Evolutionary conservation across 306 rosid genomes (phyloP).

Genomic region (Acmispon strigosus): DNA sequence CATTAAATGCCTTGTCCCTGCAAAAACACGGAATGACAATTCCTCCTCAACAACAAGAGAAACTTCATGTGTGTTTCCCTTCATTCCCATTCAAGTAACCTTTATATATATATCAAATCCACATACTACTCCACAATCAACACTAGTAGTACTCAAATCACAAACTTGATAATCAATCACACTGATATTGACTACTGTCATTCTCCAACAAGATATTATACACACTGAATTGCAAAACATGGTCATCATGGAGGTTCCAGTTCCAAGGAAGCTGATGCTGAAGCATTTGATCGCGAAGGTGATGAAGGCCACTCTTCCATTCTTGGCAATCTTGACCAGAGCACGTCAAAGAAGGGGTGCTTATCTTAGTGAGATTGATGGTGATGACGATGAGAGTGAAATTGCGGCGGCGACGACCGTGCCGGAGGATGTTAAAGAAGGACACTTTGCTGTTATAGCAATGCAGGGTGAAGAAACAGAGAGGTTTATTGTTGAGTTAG

Average conservation of each 20-base stretch:
- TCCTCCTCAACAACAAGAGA: slow-evolving; percentile 10
- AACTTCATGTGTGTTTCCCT: slow-evolving; percentile 23
- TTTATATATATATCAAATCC: slow-evolving; percentile 11
- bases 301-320: slow-evolving; percentile 20
- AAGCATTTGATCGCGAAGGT: slow-evolving; percentile 37
- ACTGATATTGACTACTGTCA: neutral
- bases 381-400: slow-evolving; percentile 2
- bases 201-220: neutral
- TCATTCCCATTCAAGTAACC: neutral
- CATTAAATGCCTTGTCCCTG: slow-evolving; percentile 18
- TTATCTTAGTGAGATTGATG: neutral
- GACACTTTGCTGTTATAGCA: slow-evolving; percentile 62
- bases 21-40: slow-evolving; percentile 12
- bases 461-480: slow-evolving; percentile 43
- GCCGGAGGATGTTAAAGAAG: slow-evolving; percentile 49
- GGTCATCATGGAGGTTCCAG: neutral
- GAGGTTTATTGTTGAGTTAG: slow-evolving; percentile 56
- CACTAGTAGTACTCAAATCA: neutral
- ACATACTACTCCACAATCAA: neutral
- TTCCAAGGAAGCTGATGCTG: slow-evolving; percentile 26
- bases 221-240: neutral
- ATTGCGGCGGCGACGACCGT: neutral
- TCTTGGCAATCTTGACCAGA: slow-evolving; percentile 12
- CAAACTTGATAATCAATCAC: no score
- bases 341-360: neutral